Base-by-base conservation (phyloP, 2,329 filamentous ascomycete genomes). In the Davidsoniella eucalypti region DNA sequence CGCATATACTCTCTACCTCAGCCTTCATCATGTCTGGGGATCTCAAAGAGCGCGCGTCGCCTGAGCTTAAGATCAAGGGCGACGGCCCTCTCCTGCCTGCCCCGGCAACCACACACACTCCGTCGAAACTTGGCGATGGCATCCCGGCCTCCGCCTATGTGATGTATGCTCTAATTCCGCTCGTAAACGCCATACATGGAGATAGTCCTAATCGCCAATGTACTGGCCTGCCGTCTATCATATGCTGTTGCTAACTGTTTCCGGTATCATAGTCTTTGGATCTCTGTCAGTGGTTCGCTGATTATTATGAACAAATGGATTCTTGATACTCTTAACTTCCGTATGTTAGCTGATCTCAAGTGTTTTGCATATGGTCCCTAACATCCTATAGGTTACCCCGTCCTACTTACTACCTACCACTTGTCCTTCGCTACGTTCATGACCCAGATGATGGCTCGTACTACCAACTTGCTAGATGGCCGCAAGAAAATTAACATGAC, bases 261-360 rank as follows among this genome's bases (percentile, higher is more conserved):
- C 29, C 12, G 8, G 12, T 33, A 25, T 23, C 44, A 9, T 47
- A 55, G 54, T 16, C 51, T 54, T 29, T 98, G 92, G 92, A 96
- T 98, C 63, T 71, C 80, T 53, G 74, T 95, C 65, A 94, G 86
- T 61, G 94, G 87, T 41, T 86, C 83, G 60, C 87, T 96, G 63
- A 98, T 98, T 64, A 73, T 98, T 55, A 96, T 95, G 82, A 96
- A 98, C 80, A 98, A 98, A 78, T 94, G 86, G 79, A 87, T 98
- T 61, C 76, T 96, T 55, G 81, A 90, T 61, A 88, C 82, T 38
- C 75, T 82, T 55, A 75, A 85, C 56, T 95, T 95, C 72, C 76
- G 67, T 69, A 66, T 57, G 66, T 47, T 36, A 40, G 5, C 6
- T 37, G 26, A 29, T 36, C n/a, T 43, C 41, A 16, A 17, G 18